phyloP scores from a whole-genome alignment of 2,329 filamentous ascomycete genomes.

The Talaromyces sp. region DNA sequence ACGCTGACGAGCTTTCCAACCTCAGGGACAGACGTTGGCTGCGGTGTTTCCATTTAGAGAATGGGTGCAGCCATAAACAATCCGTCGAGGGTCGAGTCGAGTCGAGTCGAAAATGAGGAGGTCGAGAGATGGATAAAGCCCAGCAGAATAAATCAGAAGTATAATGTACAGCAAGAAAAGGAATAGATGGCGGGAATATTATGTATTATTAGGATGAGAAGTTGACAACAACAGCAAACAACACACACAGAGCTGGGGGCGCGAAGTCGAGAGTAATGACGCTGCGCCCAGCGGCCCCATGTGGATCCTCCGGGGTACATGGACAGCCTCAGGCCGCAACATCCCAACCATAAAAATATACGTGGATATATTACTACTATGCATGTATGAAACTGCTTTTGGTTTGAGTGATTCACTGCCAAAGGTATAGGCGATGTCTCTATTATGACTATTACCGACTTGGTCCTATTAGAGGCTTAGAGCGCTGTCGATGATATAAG shows the following conservation, averaged over 20 bases:
- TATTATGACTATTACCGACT: not conserved
- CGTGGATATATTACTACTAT: no score
- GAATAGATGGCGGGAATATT: not conserved
- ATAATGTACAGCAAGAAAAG: not conserved
- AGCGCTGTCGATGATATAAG: not conserved
- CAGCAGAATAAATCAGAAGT: not conserved
- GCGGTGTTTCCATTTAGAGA: constrained; percentile 29
- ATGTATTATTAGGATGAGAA: not conserved
- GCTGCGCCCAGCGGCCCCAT: not conserved
- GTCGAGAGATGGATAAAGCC: not conserved
- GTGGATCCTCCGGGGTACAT: constrained; percentile 9
- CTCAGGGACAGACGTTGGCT: constrained; percentile 33
- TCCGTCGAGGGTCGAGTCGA: not conserved
- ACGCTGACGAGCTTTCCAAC: constrained; percentile 44
- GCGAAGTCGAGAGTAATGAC: not conserved
- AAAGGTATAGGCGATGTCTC: not conserved
- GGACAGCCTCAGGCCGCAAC: constrained; percentile 5
- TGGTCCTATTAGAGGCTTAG: not conserved
- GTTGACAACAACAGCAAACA: not conserved
- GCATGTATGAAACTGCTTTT: not conserved
- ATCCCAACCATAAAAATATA: not conserved
- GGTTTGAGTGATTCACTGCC: not conserved
- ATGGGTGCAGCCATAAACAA: constrained; percentile 6
- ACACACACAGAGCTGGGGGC: not conserved
- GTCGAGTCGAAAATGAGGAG: not conserved